Conservation (phyloP, 257 asterid species). For the Penstemon newberryi region DNA sequence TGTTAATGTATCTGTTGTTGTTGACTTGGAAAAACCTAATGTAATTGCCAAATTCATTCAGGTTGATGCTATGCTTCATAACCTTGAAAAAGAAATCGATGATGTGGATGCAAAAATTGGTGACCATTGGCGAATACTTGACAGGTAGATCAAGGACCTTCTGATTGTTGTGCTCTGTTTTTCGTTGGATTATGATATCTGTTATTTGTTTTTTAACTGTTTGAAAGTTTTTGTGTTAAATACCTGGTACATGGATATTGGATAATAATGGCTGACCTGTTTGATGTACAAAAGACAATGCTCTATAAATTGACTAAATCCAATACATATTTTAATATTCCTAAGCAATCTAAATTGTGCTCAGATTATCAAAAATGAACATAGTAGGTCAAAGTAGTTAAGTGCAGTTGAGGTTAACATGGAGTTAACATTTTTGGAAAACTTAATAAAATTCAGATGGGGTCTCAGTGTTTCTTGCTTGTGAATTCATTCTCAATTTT, state of each 20-base stretch:
- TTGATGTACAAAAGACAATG: background rate
- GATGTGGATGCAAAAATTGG: constrained; percentile 91
- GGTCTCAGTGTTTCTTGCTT: background rate
- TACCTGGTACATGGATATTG: background rate
- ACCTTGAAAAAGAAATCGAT: constrained; percentile 90
- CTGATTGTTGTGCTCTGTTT: constrained; percentile 15
- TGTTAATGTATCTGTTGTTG: constrained; percentile 14
- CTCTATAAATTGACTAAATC: background rate
- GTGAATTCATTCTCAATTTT: background rate
- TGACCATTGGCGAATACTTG: constrained; percentile 86
- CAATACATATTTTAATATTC: too few relatives aligned
- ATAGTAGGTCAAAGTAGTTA: background rate
- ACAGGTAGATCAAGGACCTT: constrained; percentile 49
- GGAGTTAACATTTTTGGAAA: background rate
- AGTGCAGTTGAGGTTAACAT: background rate
- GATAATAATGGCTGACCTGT: background rate
- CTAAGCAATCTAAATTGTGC: background rate
- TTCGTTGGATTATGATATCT: constrained; percentile 1
- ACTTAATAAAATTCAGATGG: background rate
- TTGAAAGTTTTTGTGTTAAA: background rate
- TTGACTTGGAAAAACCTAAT: constrained; percentile 14
- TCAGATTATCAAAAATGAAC: background rate
- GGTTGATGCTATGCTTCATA: constrained; percentile 93
- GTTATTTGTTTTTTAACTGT: constrained; percentile 10
- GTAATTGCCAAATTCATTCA: constrained; percentile 38